phyloP scores from a whole-genome alignment of 306 rosid genomes.

The Vigna mungo region DNA sequence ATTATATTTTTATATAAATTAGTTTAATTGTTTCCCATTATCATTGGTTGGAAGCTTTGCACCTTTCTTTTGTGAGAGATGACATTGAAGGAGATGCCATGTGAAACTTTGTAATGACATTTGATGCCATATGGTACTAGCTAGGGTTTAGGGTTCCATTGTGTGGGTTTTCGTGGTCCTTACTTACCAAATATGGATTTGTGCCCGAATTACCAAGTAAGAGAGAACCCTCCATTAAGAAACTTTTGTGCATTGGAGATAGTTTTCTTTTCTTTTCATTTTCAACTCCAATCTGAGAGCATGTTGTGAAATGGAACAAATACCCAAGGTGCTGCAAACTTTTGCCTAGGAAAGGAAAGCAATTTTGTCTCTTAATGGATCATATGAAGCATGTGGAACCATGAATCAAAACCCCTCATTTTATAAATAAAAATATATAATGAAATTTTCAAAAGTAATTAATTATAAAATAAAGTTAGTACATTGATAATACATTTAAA shows the following conservation, averaged over 20 bases:
- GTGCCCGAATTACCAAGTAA: background rate
- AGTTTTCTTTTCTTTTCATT: background rate
- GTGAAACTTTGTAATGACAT: constrained; percentile 19
- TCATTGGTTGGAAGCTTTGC: background rate
- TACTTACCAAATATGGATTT: constrained; percentile 5
- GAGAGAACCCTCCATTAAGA: constrained; percentile 1
- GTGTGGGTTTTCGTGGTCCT: background rate
- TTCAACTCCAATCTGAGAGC: constrained; percentile 21
- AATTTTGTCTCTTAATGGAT: constrained; percentile 1
- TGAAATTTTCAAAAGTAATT: too few species aligned
- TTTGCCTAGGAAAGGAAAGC: constrained; percentile 24
- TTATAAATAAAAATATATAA: too few species aligned
- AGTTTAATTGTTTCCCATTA: constrained; percentile 14
- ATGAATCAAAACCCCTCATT: background rate
- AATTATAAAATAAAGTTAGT: too few species aligned
- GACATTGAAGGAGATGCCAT: constrained; percentile 6
- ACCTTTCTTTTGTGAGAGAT: background rate
- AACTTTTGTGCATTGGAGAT: constrained; percentile 26
- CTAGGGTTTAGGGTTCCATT: constrained; percentile 14
- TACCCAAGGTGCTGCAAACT: background rate
- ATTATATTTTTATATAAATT: background rate
- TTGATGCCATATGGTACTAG: constrained; percentile 7
- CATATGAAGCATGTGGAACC: background rate
- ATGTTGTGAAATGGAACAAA: constrained; percentile 25
- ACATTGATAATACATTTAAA: too few species aligned